phyloP scores from a whole-genome alignment of 2,329 filamentous ascomycete genomes.

The Chrysoporthe deuterocubensis region DNA sequence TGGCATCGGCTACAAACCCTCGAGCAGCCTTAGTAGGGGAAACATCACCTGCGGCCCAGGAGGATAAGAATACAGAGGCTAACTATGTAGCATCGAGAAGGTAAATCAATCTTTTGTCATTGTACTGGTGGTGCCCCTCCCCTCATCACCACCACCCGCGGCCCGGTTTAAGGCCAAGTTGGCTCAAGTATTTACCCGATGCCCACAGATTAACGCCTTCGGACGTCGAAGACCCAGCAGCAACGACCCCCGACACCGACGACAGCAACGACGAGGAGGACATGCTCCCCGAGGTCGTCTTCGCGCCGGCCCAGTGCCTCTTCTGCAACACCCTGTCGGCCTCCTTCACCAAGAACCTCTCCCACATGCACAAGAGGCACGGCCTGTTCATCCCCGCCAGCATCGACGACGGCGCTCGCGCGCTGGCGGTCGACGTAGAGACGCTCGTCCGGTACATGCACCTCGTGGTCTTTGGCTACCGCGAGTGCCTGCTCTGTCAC shows the following conservation, averaged over 20 bases:
- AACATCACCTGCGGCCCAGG: neutral
- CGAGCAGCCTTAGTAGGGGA: neutral
- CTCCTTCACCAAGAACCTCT: conserved; percentile 43
- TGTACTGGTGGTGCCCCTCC: neutral
- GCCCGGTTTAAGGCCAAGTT: too few species aligned
- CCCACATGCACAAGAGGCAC: conserved; percentile 55
- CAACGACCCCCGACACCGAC: too few species aligned
- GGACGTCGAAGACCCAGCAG: too few species aligned
- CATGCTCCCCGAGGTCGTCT: conserved; percentile 26
- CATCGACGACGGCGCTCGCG: conserved; percentile 25
- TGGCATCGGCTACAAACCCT: neutral
- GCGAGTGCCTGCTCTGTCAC: conserved; percentile 56
- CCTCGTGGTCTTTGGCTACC: conserved; percentile 51
- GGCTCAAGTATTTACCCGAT: neutral
- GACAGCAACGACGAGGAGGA: neutral
- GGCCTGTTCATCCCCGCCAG: conserved; percentile 48
- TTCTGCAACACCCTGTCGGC: conserved; percentile 44
- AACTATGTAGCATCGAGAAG: neutral
- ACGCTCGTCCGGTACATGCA: conserved; percentile 53
- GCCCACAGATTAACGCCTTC: neutral
- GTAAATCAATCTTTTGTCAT: neutral
- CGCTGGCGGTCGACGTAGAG: conserved; percentile 50
- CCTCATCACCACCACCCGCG: too few species aligned
- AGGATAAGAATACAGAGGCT: neutral
- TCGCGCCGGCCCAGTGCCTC: conserved; percentile 42